A percentile compares a stretch with the other conserved stretches of the same genome.
Conservation (phyloP, 2,329 filamentous ascomycete genomes). For the Pseudogymnoascus sp. region DNA sequence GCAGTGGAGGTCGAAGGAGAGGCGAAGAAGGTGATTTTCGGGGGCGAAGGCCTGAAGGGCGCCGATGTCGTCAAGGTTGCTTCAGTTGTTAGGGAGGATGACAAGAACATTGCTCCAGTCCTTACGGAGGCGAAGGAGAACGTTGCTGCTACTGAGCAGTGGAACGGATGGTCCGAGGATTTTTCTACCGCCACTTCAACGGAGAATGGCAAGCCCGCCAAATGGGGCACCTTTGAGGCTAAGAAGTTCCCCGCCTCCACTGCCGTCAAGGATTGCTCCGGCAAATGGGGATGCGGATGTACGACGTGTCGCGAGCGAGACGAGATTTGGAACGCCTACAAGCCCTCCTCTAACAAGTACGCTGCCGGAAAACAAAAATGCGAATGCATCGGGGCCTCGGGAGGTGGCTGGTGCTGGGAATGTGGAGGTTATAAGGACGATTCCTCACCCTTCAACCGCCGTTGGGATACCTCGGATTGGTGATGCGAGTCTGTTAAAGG, state of each 20-base stretch:
- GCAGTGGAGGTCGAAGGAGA: not conserved
- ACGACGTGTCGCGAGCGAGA: not conserved
- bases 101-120: not conserved
- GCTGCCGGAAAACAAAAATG: not conserved
- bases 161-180: not conserved
- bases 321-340: not conserved
- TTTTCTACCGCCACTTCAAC: not conserved
- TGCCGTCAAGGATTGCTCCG: not conserved
- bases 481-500: not conserved
- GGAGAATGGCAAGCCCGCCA: not conserved
- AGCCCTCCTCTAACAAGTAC: not conserved
- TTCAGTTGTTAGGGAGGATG: not conserved
- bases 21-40: not conserved
- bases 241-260: not conserved
- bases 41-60: too few species aligned
- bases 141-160: not conserved
- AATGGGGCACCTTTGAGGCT: not conserved
- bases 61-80: too few species aligned
- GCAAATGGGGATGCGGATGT: not conserved
- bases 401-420: not conserved
- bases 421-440: not conserved
- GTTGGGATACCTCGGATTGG: not conserved
- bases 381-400: not conserved
- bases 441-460: too few species aligned
- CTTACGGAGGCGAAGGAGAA: not conserved